Percentiles rank a stretch among this genome's conserved stretches.
Conservation (phyloP, 139 green algal species). For the Chlamydomonas applanata region DNA sequence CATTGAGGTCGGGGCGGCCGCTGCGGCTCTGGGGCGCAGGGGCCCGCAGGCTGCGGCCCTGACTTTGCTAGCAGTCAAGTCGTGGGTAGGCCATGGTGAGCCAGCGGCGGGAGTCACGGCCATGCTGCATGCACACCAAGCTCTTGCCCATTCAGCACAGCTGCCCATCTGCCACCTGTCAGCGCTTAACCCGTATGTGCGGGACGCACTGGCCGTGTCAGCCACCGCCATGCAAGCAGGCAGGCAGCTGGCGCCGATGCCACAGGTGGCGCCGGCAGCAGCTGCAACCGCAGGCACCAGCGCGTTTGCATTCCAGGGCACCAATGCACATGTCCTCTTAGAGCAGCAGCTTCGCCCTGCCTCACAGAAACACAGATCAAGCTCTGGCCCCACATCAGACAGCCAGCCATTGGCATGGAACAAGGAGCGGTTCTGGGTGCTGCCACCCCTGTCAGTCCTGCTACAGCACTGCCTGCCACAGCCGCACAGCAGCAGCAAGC, state of each 20-base stretch:
- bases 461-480: slow-evolving; percentile 1
- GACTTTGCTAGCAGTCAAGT: slow-evolving; percentile 75
- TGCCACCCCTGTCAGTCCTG: neutral
- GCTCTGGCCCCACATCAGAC: too few species aligned
- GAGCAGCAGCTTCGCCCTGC: neutral
- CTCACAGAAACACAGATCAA: too few species aligned
- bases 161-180: slow-evolving; percentile 64
- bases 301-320: slow-evolving; percentile 85
- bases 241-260: neutral
- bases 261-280: neutral
- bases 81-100: slow-evolving; percentile 80
- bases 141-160: neutral
- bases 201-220: slow-evolving; percentile 3
- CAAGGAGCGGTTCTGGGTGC: neutral
- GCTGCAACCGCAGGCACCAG: slow-evolving; percentile 44
- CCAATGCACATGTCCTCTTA: slow-evolving; percentile 73
- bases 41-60: slow-evolving; percentile 29
- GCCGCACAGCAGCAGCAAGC: neutral
- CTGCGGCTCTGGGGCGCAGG: too few species aligned
- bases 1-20: slow-evolving; percentile 19
- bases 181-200: slow-evolving; percentile 63
- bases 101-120: slow-evolving; percentile 76
- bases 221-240: neutral
- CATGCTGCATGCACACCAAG: slow-evolving; percentile 41
- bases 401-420: too few species aligned